A percentile compares a stretch with the other conserved stretches of the same genome.
These are phyloP conservation scores for Dioszegia hungarica DNA, from an alignment of 768 basidiomycete species.

Conservation along the genomic window DNA sequence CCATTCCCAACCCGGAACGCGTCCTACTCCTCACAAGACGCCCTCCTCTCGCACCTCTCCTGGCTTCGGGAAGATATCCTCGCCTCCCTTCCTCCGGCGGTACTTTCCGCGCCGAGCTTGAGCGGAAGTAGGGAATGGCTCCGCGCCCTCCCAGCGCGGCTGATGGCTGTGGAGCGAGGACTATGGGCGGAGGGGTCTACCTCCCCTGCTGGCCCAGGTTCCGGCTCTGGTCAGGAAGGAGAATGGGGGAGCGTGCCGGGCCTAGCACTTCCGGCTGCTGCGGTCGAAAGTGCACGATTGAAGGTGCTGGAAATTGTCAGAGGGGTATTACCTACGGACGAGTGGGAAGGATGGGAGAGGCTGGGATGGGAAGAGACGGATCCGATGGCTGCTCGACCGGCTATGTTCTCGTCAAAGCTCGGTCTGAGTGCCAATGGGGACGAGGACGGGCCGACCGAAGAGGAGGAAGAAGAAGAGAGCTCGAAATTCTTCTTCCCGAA, in stretches of 20 bases:
- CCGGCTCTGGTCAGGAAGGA: too few species aligned
- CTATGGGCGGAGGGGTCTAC: constrained; percentile 5
- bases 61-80: constrained; percentile 35
- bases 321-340: constrained; percentile 42
- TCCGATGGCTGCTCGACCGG: neutral
- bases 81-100: constrained; percentile 25
- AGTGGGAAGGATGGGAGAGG: constrained; percentile 48
- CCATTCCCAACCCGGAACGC: neutral
- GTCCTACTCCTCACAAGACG: constrained; percentile 1
- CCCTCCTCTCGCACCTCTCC: constrained; percentile 30
- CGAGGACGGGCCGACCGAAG: constrained; percentile 12
- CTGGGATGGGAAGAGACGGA: constrained; percentile 46
- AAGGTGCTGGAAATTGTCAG: constrained; percentile 40
- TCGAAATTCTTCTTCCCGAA: constrained; percentile 43
- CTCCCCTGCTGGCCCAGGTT: too few species aligned
- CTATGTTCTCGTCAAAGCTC: neutral
- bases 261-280: neutral
- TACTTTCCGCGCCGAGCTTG: constrained; percentile 1
- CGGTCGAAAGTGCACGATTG: constrained; percentile 27
- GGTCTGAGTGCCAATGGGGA: too few species aligned
- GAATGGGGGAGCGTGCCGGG: neutral
- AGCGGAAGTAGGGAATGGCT: constrained; percentile 15
- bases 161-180: constrained; percentile 15
- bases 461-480: constrained; percentile 43
- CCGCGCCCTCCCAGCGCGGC: constrained; percentile 5